Conservation (phyloP, 2,329 filamentous ascomycete species). For the Calonectria hongkongensis region DNA sequence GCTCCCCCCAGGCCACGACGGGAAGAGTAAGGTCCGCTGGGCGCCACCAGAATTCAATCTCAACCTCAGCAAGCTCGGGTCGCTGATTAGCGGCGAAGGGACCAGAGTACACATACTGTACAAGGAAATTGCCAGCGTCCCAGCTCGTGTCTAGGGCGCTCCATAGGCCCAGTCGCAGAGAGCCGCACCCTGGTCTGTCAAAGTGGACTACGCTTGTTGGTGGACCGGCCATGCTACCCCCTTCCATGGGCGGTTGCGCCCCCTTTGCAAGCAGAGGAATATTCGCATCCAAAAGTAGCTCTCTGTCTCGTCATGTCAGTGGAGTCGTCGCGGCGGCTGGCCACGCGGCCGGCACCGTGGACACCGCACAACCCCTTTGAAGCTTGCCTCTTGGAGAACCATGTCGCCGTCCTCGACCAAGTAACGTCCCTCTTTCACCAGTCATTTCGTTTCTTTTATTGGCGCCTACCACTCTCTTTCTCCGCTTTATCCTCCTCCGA, state of each 20-base stretch:
- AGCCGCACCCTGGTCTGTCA: constrained; percentile 33
- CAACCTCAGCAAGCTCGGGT: neutral
- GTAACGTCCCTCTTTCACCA: neutral
- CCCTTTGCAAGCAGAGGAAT: constrained; percentile 20
- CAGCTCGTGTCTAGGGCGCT: constrained; percentile 24
- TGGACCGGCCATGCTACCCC: constrained; percentile 24
- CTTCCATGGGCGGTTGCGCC: constrained; percentile 20
- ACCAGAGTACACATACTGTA: neutral
- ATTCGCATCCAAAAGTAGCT: constrained; percentile 17
- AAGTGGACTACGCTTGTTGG: constrained; percentile 8
- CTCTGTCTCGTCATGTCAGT: constrained; percentile 28
- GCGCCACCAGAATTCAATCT: constrained; percentile 23
- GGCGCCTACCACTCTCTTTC: constrained; percentile 13
- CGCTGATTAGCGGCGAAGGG: neutral
- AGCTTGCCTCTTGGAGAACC: constrained; percentile 26
- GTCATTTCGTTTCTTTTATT: constrained; percentile 37
- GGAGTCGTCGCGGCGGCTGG: constrained; percentile 33
- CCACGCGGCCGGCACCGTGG: constrained; percentile 32
- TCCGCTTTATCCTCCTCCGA: constrained; percentile 12
- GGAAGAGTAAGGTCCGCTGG: neutral
- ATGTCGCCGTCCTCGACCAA: constrained; percentile 1
- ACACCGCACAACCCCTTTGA: constrained; percentile 25
- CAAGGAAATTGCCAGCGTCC: constrained; percentile 23
- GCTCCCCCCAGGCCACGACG: neutral
- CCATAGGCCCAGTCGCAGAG: constrained; percentile 7